A percentile compares a stretch with the other conserved stretches of the same genome.
phyloP scores from a whole-genome alignment of 1,284 basidiomycete species.

The Apiotrichum sp. region DNA sequence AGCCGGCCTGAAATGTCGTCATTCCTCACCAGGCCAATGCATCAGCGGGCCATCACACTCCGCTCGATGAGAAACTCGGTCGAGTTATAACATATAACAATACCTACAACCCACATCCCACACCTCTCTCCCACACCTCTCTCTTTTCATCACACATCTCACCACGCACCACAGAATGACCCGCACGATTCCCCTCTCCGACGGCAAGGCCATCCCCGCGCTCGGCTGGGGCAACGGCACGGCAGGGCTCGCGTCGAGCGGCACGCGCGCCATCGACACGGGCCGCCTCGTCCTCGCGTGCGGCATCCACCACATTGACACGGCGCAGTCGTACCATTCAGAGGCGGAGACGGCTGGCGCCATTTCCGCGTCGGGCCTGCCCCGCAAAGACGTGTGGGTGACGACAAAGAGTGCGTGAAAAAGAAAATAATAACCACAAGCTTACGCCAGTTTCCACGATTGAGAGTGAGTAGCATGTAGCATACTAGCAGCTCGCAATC shows the following conservation, averaged over 20 bases:
- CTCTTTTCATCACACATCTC: too few relatives aligned
- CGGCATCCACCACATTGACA: conserved; percentile 43
- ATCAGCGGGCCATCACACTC: too few relatives aligned
- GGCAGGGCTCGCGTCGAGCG: conserved; percentile 17
- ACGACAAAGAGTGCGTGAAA: conserved; percentile 51
- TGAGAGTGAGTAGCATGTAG: background rate
- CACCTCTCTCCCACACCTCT: too few relatives aligned
- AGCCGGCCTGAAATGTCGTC: too few relatives aligned
- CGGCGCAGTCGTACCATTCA: conserved; percentile 41
- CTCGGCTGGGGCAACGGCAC: conserved; percentile 35
- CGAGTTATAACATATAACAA: too few relatives aligned
- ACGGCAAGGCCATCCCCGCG: conserved; percentile 36
- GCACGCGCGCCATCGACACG: conserved; percentile 14
- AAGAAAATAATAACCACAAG: background rate
- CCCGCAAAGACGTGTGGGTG: conserved; percentile 49
- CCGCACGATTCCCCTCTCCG: conserved; percentile 29
- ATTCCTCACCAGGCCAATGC: too few relatives aligned
- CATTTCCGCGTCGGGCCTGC: conserved; percentile 45
- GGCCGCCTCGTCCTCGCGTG: conserved; percentile 31
- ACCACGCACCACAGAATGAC: background rate
- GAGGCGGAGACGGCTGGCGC: conserved; percentile 47
- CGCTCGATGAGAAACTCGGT: too few relatives aligned
- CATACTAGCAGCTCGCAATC: background rate
- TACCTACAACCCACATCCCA: too few relatives aligned
- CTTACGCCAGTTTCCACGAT: background rate